phyloP scores from a whole-genome alignment of 257 asterid genomes.

The Solanum appendiculatum region DNA sequence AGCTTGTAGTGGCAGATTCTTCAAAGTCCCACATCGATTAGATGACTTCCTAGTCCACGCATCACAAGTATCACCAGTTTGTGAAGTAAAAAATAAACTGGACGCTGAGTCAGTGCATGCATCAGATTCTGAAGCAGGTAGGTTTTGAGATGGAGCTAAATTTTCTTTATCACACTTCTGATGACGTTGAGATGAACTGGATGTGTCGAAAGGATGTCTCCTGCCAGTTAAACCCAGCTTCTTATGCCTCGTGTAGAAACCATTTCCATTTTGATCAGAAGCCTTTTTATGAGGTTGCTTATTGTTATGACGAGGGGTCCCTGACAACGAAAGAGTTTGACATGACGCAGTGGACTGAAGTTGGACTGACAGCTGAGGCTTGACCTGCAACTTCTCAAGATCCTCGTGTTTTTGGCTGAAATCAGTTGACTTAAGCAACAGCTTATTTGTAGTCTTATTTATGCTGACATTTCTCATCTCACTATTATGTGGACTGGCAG shows the following conservation, averaged over 20 bases:
- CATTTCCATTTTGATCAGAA: slow-evolving; percentile 10
- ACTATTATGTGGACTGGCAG: not conserved
- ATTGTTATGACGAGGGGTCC: slow-evolving; percentile 1
- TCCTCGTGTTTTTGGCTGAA: slow-evolving; percentile 11
- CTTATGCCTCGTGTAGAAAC: slow-evolving; percentile 17
- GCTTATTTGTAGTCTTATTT: slow-evolving; percentile 2
- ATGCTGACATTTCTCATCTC: slow-evolving; percentile 2
- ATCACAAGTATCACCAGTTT: slow-evolving; percentile 3
- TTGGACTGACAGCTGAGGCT: slow-evolving; percentile 5
- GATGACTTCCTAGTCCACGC: not conserved
- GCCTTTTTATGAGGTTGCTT: slow-evolving; percentile 6
- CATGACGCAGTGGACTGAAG: not conserved
- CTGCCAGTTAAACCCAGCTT: slow-evolving; percentile 29
- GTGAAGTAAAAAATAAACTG: slow-evolving; percentile 6
- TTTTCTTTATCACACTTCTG: slow-evolving; percentile 37
- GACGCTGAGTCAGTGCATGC: not conserved
- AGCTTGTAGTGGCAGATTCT: slow-evolving; percentile 18
- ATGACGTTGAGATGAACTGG: slow-evolving; percentile 5
- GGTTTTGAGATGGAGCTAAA: slow-evolving; percentile 9
- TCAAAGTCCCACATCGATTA: not conserved
- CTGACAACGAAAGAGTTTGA: not conserved
- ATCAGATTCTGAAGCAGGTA: slow-evolving; percentile 4
- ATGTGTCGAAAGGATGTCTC: slow-evolving; percentile 9
- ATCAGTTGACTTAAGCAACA: slow-evolving; percentile 4
- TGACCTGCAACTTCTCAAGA: slow-evolving; percentile 4